These are phyloP conservation scores for Haplosporangium sp. DNA, from an alignment of 371 early-diverging fungal species.

Conservation along the genomic window DNA sequence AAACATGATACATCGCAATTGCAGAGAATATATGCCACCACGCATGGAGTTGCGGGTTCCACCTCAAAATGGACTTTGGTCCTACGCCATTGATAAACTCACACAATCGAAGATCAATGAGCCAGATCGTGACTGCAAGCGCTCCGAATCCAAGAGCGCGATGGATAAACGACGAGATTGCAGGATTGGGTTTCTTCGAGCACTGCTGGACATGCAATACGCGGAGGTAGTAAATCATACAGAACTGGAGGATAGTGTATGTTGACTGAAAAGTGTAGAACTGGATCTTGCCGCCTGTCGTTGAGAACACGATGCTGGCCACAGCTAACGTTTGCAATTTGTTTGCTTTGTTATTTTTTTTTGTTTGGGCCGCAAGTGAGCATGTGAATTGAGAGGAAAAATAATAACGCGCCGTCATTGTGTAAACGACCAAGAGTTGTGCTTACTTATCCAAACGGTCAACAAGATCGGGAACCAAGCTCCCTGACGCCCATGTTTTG, in stretches of 20 bases:
- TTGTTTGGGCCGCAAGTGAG: neutral
- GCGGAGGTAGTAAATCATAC: slow-evolving; percentile 34
- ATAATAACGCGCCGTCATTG: neutral
- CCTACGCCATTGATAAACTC: slow-evolving; percentile 38
- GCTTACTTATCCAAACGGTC: slow-evolving; percentile 44
- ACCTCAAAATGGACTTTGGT: slow-evolving; percentile 15
- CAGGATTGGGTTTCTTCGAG: slow-evolving; percentile 22
- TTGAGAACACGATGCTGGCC: slow-evolving; percentile 36
- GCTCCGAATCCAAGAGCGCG: slow-evolving; percentile 34
- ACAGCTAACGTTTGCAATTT: too few species aligned
- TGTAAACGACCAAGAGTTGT: neutral
- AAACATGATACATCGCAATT: slow-evolving; percentile 20
- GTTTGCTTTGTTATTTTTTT: neutral
- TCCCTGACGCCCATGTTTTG: slow-evolving; percentile 47
- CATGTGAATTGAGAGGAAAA: neutral
- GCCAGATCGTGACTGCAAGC: slow-evolving; percentile 48
- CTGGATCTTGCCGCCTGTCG: slow-evolving; percentile 47
- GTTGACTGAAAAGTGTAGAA: slow-evolving; percentile 53
- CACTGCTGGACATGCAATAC: slow-evolving; percentile 28
- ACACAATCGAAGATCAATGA: slow-evolving; percentile 18
- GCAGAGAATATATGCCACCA: slow-evolving; percentile 25
- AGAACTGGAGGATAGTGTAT: slow-evolving; percentile 38
- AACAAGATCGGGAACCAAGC: slow-evolving; percentile 43
- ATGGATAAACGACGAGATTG: slow-evolving; percentile 7
- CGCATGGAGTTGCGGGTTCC: slow-evolving; percentile 45